phyloP scores from a whole-genome alignment of 169 alveolate genomes.

The Theileria parva region DNA sequence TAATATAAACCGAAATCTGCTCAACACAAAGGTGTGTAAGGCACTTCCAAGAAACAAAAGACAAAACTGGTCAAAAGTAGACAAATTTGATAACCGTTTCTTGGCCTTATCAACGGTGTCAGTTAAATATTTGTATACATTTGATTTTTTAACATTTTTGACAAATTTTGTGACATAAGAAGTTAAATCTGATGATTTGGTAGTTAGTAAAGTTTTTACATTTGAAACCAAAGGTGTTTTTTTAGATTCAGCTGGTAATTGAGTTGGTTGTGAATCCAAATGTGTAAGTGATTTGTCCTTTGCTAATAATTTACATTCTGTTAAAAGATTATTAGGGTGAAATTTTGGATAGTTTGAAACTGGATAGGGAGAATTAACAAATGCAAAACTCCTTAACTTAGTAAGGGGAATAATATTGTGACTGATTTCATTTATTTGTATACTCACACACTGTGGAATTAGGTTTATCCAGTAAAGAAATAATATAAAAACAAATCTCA shows the following conservation, averaged over 20 bases:
- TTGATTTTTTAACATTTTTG: background rate
- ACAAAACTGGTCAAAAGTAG: slow-evolving; percentile 30
- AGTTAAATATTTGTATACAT: background rate
- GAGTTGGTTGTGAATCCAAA: background rate
- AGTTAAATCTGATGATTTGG: background rate
- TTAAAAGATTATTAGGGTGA: background rate
- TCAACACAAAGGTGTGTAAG: slow-evolving; percentile 17
- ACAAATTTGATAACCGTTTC: background rate
- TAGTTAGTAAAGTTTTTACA: background rate
- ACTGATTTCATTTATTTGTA: too few species aligned
- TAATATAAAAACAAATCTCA: too few species aligned
- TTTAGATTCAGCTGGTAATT: background rate
- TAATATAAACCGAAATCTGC: slow-evolving; percentile 24
- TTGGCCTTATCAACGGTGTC: background rate
- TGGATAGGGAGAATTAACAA: background rate
- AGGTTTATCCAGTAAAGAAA: too few species aligned
- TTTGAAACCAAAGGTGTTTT: background rate
- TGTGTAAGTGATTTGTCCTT: slow-evolving; percentile 5
- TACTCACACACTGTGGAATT: too few species aligned
- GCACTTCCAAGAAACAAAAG: slow-evolving; percentile 13
- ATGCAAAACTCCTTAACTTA: background rate
- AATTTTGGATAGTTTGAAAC: background rate
- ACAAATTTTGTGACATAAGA: background rate
- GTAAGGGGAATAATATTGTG: too few species aligned
- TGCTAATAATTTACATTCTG: background rate